Conservation (phyloP, 225 moss, liverwort and hornwort genomes). For the Physcomitrellopsis africana region DNA sequence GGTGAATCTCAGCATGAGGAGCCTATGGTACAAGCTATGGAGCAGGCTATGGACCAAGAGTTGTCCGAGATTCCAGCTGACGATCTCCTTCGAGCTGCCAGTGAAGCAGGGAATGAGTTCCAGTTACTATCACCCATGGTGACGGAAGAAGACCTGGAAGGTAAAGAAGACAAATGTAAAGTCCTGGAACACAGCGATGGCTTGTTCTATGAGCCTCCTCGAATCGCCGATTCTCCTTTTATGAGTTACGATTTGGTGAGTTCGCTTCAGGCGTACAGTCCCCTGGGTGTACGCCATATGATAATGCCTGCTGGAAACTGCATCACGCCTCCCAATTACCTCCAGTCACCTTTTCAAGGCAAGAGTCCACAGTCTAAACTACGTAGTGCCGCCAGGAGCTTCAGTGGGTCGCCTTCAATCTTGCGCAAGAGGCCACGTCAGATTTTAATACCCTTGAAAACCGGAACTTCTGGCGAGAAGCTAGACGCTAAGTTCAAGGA, state of each 20-base stretch:
- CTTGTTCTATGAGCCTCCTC: conserved; percentile 74
- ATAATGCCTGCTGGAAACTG: conserved; percentile 87
- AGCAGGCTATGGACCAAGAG: conserved; percentile 20
- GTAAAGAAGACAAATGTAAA: conserved; percentile 32
- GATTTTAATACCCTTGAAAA: conserved; percentile 41
- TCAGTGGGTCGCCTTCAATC: conserved; percentile 95
- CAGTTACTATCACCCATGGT: conserved; percentile 74
- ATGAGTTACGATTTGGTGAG: conserved; percentile 86
- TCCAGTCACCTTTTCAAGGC: conserved; percentile 71
- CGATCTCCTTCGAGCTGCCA: conserved; percentile 31
- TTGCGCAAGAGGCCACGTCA: conserved; percentile 86
- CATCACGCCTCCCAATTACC: conserved; percentile 69
- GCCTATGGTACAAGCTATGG: conserved; percentile 16
- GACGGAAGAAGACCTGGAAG: conserved; percentile 64
- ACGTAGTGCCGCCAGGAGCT: conserved; percentile 90
- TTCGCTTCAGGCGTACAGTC: conserved; percentile 92
- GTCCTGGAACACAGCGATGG: conserved; percentile 45
- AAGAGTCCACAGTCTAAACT: conserved; percentile 90
- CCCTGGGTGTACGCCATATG: conserved; percentile 95
- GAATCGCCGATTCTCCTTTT: conserved; percentile 78
- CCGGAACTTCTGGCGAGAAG: conserved; percentile 44
- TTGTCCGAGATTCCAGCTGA: conserved; percentile 35
- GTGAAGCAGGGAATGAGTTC: conserved; percentile 48
- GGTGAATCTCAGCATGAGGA: conserved; percentile 38
- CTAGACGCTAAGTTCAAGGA: conserved; percentile 60